Conservation (phyloP, 1,284 basidiomycete species). For the Sanghuangporus baumii region DNA sequence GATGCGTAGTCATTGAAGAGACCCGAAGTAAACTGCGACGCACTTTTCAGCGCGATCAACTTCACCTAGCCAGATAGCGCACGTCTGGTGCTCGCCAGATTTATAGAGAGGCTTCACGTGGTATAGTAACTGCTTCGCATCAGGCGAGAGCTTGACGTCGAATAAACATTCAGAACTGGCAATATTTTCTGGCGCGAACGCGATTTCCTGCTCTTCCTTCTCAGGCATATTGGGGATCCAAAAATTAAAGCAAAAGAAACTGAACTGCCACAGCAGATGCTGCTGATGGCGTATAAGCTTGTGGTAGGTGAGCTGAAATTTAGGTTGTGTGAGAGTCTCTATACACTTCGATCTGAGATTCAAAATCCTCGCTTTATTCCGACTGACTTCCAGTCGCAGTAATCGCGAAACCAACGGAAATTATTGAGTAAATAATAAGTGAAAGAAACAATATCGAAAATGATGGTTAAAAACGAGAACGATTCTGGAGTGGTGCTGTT, state of each 20-base stretch:
- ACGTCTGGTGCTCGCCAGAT: conserved; percentile 15
- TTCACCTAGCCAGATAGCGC: conserved; percentile 19
- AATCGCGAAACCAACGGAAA: too few relatives aligned
- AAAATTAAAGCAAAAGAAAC: neutral
- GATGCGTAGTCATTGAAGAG: conserved; percentile 16
- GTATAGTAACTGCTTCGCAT: conserved; percentile 18
- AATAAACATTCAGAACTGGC: neutral
- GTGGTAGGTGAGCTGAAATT: too few relatives aligned
- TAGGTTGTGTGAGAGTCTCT: too few relatives aligned
- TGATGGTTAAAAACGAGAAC: neutral
- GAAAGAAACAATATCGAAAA: too few relatives aligned
- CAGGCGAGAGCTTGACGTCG: conserved; percentile 17
- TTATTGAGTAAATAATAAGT: too few relatives aligned
- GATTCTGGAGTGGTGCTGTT: neutral
- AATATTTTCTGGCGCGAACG: conserved; percentile 12
- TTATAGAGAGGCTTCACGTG: conserved; percentile 14
- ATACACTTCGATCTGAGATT: too few relatives aligned
- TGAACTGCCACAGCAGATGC: neutral
- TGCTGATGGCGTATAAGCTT: neutral
- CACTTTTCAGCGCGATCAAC: conserved; percentile 9
- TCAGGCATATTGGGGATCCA: neutral
- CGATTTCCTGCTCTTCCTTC: neutral
- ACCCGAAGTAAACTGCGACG: conserved; percentile 18
- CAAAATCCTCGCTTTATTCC: too few relatives aligned
- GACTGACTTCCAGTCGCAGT: too few relatives aligned